Conservation (phyloP, 2,329 filamentous ascomycete genomes). For the Botryotinia narcissicola region DNA sequence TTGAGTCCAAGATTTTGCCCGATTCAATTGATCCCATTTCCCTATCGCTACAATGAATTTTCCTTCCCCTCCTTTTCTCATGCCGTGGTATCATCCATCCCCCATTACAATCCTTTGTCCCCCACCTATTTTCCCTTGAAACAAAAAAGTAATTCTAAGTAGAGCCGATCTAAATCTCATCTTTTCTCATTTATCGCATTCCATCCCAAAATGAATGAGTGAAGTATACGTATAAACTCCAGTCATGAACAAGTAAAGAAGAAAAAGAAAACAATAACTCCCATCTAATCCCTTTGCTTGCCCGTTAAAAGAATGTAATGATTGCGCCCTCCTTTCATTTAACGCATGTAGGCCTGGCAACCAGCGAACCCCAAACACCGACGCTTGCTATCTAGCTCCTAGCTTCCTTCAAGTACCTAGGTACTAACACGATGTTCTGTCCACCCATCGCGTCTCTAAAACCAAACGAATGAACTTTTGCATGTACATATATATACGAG, state of each 20-base stretch:
- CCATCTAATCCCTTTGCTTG: neutral
- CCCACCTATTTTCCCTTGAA: neutral
- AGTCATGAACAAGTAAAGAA: neutral
- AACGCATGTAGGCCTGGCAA: neutral
- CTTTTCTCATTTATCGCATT: neutral
- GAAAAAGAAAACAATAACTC: neutral
- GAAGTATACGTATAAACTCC: neutral
- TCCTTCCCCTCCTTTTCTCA: neutral
- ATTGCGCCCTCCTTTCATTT: slow-evolving; percentile 1
- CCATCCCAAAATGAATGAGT: neutral
- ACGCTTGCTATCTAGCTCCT: neutral
- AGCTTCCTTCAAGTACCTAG: neutral
- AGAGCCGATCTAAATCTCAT: neutral
- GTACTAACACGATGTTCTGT: neutral
- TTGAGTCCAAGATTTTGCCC: neutral
- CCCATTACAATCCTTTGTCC: neutral
- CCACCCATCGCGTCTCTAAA: neutral
- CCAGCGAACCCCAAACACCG: neutral
- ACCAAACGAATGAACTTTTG: neutral
- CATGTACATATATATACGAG: neutral
- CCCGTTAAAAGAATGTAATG: slow-evolving; percentile 1
- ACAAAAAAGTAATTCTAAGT: neutral
- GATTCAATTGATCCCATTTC: neutral
- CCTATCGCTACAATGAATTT: neutral
- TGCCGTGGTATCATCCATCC: slow-evolving; percentile 16